phyloP scores from a whole-genome alignment of 768 basidiomycete species.

The Calvatia gigantea region DNA sequence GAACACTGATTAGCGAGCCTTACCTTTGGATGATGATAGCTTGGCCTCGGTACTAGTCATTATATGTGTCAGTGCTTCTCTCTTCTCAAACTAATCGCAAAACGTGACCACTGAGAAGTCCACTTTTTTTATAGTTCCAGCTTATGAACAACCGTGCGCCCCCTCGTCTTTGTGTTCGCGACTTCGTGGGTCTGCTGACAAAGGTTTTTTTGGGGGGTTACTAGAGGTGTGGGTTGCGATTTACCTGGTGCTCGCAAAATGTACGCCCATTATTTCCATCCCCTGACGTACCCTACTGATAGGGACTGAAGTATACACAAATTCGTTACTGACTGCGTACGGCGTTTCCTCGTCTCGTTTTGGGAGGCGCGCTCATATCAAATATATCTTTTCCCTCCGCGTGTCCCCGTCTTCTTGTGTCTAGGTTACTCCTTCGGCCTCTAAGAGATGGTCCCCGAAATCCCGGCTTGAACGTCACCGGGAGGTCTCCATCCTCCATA shows the following conservation, averaged over 20 bases:
- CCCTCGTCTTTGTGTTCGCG: not conserved
- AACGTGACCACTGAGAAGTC: not conserved
- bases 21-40: constrained; percentile 6
- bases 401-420: not conserved
- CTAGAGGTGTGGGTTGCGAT: constrained; percentile 26
- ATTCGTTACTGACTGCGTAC: constrained; percentile 22
- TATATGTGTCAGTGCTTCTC: constrained; percentile 17
- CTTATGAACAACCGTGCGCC: constrained; percentile 18
- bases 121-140: constrained; percentile 18
- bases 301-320: constrained; percentile 23
- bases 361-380: not conserved
- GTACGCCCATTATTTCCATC: constrained; percentile 8
- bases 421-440: constrained; percentile 1
- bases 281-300: not conserved
- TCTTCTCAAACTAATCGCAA: not conserved
- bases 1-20: not conserved
- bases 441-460: not conserved
- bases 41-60: constrained; percentile 21
- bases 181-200: not conserved
- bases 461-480: not conserved
- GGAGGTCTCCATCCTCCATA: not conserved
- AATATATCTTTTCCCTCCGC: not conserved
- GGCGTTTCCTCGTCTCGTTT: not conserved
- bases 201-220: not conserved
- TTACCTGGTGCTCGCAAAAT: constrained; percentile 23